Conservation (phyloP, 164 flowering plant genomes). For the Vitis rupestris region DNA sequence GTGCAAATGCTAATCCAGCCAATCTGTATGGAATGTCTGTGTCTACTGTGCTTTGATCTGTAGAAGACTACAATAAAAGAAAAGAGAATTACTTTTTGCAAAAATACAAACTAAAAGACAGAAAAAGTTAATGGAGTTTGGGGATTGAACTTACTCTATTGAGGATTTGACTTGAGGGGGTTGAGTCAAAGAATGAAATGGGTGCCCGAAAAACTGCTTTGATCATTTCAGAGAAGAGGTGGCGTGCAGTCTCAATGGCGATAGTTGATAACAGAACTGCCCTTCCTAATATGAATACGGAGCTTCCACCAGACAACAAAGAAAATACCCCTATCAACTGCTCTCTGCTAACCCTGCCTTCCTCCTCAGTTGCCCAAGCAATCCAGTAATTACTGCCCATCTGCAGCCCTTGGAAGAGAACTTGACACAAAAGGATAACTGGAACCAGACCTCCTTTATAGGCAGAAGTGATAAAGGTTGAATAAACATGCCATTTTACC, state of each 20-base stretch:
- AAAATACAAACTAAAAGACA: neutral
- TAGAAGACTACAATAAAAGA: slow-evolving; percentile 53
- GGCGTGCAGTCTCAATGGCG: slow-evolving; percentile 69
- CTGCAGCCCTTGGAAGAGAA: slow-evolving; percentile 73
- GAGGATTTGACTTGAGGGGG: slow-evolving; percentile 78
- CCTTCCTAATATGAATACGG: slow-evolving; percentile 71
- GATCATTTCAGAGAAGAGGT: slow-evolving; percentile 62
- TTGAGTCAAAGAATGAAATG: slow-evolving; percentile 74
- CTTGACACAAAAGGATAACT: slow-evolving; percentile 66
- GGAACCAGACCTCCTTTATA: slow-evolving; percentile 86
- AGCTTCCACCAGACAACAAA: slow-evolving; percentile 73
- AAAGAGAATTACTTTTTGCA: slow-evolving; percentile 1
- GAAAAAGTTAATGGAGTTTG: neutral
- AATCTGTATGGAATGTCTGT: slow-evolving; percentile 84
- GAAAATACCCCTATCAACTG: slow-evolving; percentile 51
- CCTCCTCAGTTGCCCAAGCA: slow-evolving; percentile 77
- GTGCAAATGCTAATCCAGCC: slow-evolving; percentile 77
- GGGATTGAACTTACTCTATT: slow-evolving; percentile 54
- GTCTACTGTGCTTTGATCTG: slow-evolving; percentile 81
- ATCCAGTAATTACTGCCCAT: slow-evolving; percentile 90
- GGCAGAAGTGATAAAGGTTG: slow-evolving; percentile 62
- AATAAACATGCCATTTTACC: slow-evolving; percentile 71
- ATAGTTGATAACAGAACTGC: slow-evolving; percentile 69
- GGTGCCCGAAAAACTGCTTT: slow-evolving; percentile 72
- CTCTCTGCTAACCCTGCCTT: slow-evolving; percentile 36